Evolutionary conservation across 129 eudicot species (phyloP), one percentile per base, ranked within the genome.

Genomic region (Pseudognaphalium luteoalbum): DNA sequence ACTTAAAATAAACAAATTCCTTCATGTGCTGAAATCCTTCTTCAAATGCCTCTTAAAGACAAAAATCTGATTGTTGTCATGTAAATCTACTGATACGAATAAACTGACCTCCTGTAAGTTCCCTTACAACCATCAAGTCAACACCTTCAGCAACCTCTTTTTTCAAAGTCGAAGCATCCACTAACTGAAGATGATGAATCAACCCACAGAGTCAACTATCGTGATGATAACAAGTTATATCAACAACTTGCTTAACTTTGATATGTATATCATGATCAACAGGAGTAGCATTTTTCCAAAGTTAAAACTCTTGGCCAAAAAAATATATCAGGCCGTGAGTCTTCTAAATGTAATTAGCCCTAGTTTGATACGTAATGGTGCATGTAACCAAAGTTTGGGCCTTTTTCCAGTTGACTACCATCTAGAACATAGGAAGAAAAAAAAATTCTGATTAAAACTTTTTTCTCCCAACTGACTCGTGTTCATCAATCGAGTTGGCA

Each of bases 91-190:
- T 35, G 51, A 71, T 39, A 66, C 19, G 2, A 39, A 58, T 68
- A 32, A 6, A 80, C 97, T 83, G 58, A 93, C 98, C 98, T 87
- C 97, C 97, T 50, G 98, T 93, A 50, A 93, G 98, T 81, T 93
- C 98, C 84, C 98, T 87, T 60, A 93, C 96, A 73, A 93, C 97
- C 97, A 93, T 93, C 82, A 93, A 85, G 82, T 93, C 98, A 39
- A 93, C 98, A 76, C 98, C 98, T 81, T 93, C 98, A 37, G 97
- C 98, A 69, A 93, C 91, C 62, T 93, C 98, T 83, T 86, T 90
- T 81, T 93, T 93, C 86, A 93, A 80, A 34, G 97, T 91, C 72
- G 98, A 91, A 73, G 96, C 92, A 85, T 93, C 96, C 68, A 91
- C 93, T 19, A 93, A 87, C 98, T 91, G 77, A 68, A 66, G 59